Evolutionary conservation across 2,329 filamentous ascomycete species (phyloP).

Genomic region (Trichoderma gracile): DNA sequence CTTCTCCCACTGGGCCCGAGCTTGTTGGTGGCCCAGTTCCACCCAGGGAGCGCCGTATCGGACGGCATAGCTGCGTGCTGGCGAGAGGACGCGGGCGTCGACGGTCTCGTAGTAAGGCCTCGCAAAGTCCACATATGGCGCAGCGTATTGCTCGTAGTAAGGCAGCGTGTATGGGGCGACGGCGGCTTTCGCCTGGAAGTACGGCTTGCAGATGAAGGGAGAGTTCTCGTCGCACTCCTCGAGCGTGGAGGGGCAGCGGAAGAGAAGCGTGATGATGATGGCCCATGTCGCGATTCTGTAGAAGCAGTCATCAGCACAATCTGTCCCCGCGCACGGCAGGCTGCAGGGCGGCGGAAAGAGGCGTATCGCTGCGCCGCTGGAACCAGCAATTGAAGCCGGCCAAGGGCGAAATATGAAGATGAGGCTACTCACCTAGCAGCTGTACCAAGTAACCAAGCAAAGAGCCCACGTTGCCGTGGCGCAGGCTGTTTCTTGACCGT

Average conservation of each 20-base stretch:
- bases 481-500: slow-evolving; percentile 30
- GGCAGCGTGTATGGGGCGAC: slow-evolving; percentile 76
- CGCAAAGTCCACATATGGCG: slow-evolving; percentile 75
- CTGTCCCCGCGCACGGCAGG: slow-evolving; percentile 2
- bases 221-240: slow-evolving; percentile 68
- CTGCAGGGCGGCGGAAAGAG: not conserved
- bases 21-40: slow-evolving; percentile 65
- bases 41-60: slow-evolving; percentile 76
- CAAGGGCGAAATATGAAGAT: not conserved
- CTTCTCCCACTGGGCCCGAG: slow-evolving; percentile 73
- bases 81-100: slow-evolving; percentile 66
- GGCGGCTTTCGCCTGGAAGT: slow-evolving; percentile 64
- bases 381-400: slow-evolving; percentile 3
- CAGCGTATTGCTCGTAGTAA: slow-evolving; percentile 82
- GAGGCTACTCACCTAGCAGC: slow-evolving; percentile 53
- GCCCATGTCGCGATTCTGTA: slow-evolving; percentile 81
- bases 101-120: slow-evolving; percentile 71
- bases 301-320: slow-evolving; percentile 6
- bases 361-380: not conserved
- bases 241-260: slow-evolving; percentile 75
- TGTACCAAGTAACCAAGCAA: slow-evolving; percentile 48
- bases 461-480: slow-evolving; percentile 35
- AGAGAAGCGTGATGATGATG: slow-evolving; percentile 73
- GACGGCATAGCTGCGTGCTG: slow-evolving; percentile 65
- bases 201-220: slow-evolving; percentile 79